Conservation (phyloP, 2,329 filamentous ascomycete genomes). For the Trichoderma koningiopsis region DNA sequence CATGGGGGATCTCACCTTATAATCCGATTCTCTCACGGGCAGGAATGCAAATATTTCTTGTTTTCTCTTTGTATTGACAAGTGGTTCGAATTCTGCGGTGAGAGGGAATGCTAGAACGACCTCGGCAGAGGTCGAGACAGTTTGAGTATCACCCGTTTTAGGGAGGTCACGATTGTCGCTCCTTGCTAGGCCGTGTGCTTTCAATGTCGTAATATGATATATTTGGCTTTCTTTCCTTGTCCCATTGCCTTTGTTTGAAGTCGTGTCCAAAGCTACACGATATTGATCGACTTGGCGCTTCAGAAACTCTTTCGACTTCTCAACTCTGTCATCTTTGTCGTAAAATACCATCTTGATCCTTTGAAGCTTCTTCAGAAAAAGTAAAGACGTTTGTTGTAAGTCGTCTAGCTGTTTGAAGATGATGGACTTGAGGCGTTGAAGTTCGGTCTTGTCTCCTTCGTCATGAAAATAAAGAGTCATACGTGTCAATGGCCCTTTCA, state of each 20-base stretch:
- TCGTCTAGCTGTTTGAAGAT: neutral
- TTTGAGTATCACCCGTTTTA: neutral
- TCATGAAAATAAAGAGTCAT: neutral
- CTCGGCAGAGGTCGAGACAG: neutral
- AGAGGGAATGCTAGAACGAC: neutral
- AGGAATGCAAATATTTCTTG: neutral
- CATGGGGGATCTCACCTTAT: neutral
- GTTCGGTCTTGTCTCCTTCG: neutral
- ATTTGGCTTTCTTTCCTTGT: neutral
- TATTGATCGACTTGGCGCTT: neutral
- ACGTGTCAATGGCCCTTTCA: neutral
- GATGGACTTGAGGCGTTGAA: neutral
- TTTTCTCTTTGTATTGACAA: neutral
- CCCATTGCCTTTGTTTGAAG: neutral
- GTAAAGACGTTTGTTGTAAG: neutral
- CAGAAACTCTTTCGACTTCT: neutral
- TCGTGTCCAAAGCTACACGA: neutral
- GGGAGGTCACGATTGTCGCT: neutral
- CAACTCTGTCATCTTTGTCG: neutral
- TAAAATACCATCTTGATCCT: neutral
- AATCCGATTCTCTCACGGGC: neutral
- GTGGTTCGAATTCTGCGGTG: neutral
- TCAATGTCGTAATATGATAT: neutral
- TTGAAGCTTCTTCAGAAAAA: neutral
- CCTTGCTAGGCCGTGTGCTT: neutral